A percentile compares a stretch with the other conserved stretches of the same genome.
phyloP scores from a whole-genome alignment of 2,329 filamentous ascomycete genomes.

The Akanthomyces lecanii region DNA sequence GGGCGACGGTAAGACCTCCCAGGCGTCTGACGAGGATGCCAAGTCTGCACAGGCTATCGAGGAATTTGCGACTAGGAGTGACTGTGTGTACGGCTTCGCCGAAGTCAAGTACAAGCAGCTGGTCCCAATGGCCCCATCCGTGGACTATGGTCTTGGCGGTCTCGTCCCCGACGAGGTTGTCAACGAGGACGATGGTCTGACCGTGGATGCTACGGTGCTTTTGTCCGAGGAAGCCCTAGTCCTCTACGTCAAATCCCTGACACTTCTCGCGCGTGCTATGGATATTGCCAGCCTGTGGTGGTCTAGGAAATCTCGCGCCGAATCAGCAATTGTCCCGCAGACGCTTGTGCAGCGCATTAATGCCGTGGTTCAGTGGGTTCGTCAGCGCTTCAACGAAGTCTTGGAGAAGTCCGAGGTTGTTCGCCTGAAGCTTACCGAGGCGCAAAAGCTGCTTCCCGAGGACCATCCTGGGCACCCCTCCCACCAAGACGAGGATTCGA shows the following conservation, averaged over 20 bases:
- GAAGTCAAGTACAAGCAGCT: slow-evolving; percentile 98
- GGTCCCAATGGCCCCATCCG: slow-evolving; percentile 79
- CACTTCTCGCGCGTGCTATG: slow-evolving; percentile 88
- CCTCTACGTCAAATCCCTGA: slow-evolving; percentile 90
- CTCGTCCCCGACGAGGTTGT: slow-evolving; percentile 49
- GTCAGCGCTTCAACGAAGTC: slow-evolving; percentile 91
- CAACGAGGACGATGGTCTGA: slow-evolving; percentile 69
- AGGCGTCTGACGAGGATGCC: slow-evolving; percentile 69
- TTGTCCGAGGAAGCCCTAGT: slow-evolving; percentile 93
- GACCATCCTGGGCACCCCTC: slow-evolving; percentile 83
- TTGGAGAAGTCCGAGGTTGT: slow-evolving; percentile 94
- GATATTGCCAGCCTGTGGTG: slow-evolving; percentile 93
- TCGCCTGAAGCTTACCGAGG: slow-evolving; percentile 80
- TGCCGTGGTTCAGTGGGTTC: slow-evolving; percentile 91
- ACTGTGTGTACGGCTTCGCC: slow-evolving; percentile 95
- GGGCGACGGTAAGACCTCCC: slow-evolving; percentile 55
- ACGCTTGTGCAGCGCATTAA: slow-evolving; percentile 71
- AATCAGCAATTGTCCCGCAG: slow-evolving; percentile 45
- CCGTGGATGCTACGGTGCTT: slow-evolving; percentile 76
- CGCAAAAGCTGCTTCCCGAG: slow-evolving; percentile 75
- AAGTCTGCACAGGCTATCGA: slow-evolving; percentile 78
- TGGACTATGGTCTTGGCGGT: slow-evolving; percentile 65
- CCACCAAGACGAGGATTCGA: slow-evolving; percentile 63
- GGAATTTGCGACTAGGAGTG: slow-evolving; percentile 85
- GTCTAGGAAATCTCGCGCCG: slow-evolving; percentile 69